Percentiles rank a stretch among this genome's conserved stretches.
Conservation (phyloP, 257 asterid genomes). For the Ehretia macrophylla region DNA sequence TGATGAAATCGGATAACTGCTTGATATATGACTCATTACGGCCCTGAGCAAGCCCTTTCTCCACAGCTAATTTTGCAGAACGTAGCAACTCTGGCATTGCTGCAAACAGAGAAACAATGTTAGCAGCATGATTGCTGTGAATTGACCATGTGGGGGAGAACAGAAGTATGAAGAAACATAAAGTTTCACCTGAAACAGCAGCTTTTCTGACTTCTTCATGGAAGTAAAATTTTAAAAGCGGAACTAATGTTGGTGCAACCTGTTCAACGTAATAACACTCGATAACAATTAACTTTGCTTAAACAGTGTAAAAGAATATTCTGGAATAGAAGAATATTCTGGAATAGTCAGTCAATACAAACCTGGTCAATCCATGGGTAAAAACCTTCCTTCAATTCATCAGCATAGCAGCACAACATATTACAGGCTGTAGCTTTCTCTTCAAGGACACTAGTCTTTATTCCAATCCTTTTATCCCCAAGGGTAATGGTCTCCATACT, state of each 20-base stretch:
- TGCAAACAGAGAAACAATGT: constrained; percentile 27
- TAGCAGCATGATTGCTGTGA: constrained; percentile 6
- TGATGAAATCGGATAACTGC: constrained; percentile 66
- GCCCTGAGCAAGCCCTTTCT: constrained; percentile 88
- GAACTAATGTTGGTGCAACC: constrained; percentile 96
- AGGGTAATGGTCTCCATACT: constrained; percentile 97
- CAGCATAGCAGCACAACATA: constrained; percentile 99
- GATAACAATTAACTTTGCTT: background rate
- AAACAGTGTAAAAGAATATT: background rate
- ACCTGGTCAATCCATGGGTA: constrained; percentile 99
- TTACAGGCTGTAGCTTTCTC: constrained; percentile 99
- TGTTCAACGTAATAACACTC: constrained; percentile 20
- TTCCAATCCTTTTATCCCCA: constrained; percentile 96
- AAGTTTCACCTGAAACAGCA: constrained; percentile 81
- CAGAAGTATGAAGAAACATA: constrained; percentile 3
- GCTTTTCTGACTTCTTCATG: constrained; percentile 99
- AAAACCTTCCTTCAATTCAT: constrained; percentile 96
- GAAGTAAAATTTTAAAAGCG: constrained; percentile 85
- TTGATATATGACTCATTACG: constrained; percentile 76
- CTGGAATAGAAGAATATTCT: background rate
- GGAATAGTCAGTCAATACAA: constrained; percentile 20
- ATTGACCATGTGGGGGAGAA: constrained; percentile 5
- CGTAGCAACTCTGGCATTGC: constrained; percentile 96
- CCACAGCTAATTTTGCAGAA: constrained; percentile 93
- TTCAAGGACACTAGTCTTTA: constrained; percentile 92